These are phyloP conservation scores for Grosmannia clavigera DNA, from an alignment of 2,329 filamentous ascomycete species.

Conservation along the genomic window DNA sequence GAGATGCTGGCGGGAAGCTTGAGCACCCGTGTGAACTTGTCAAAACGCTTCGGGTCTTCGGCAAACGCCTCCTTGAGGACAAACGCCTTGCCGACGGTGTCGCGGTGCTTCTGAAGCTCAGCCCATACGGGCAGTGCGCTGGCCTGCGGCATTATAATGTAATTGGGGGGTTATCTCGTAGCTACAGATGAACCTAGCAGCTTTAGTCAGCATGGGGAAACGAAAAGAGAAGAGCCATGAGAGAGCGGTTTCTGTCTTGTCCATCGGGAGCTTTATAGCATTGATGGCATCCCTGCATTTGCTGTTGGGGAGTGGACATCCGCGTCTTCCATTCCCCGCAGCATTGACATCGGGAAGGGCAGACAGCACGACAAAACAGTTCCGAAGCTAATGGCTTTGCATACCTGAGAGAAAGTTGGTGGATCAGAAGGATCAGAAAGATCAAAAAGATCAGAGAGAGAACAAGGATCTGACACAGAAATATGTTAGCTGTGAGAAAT, in stretches of 20 bases:
- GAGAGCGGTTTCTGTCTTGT: neutral
- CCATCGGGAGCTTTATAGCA: neutral
- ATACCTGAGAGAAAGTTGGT: neutral
- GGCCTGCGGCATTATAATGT: conserved; percentile 61
- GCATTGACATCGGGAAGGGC: neutral
- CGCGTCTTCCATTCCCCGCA: neutral
- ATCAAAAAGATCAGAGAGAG: neutral
- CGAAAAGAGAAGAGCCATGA: neutral
- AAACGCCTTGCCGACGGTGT: conserved; percentile 74
- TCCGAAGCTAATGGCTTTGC: conserved; percentile 3
- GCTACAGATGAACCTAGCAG: neutral
- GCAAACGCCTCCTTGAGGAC: conserved; percentile 89
- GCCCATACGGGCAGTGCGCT: conserved; percentile 79
- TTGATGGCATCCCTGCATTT: neutral
- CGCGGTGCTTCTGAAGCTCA: conserved; percentile 82
- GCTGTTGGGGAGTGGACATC: neutral
- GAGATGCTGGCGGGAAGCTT: conserved; percentile 66
- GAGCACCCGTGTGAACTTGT: conserved; percentile 82
- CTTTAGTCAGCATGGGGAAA: neutral
- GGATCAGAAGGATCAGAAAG: too few species aligned
- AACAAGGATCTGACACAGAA: neutral
- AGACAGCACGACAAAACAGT: conserved; percentile 5
- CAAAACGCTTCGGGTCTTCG: conserved; percentile 76
- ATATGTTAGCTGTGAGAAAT: neutral
- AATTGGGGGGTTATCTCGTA: neutral